Evolutionary conservation across 2,329 filamentous ascomycete species (phyloP).

Genomic region (Tothia fuscella): DNA sequence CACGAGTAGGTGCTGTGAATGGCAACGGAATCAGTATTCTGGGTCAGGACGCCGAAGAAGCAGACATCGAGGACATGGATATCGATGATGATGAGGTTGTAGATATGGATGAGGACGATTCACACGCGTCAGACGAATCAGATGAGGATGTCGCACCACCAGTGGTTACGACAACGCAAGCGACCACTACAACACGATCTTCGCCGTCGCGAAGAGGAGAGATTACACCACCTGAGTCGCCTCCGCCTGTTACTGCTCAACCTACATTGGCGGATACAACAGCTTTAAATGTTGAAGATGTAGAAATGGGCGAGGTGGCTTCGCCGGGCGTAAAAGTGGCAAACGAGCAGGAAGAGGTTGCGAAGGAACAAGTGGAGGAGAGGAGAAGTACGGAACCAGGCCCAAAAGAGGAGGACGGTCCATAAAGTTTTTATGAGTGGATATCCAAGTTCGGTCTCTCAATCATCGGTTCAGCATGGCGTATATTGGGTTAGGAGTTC

Average conservation of each 20-base stretch:
- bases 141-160: constrained; percentile 1
- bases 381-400: too few species aligned
- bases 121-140: not conserved
- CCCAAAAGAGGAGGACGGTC: too few species aligned
- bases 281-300: constrained; percentile 3
- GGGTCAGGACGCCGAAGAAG: constrained; percentile 1
- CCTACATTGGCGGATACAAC: too few species aligned
- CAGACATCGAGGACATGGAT: constrained; percentile 9
- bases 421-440: too few species aligned
- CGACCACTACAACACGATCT: not conserved
- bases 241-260: not conserved
- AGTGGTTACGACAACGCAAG: not conserved
- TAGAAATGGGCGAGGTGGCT: constrained; percentile 10
- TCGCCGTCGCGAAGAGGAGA: not conserved
- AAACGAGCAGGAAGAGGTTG: too few species aligned
- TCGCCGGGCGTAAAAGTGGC: too few species aligned
- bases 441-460: too few species aligned
- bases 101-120: constrained; percentile 7
- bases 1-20: not conserved
- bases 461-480: too few species aligned
- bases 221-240: not conserved
- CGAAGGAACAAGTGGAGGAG: too few species aligned
- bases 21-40: not conserved
- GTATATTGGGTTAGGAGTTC: too few species aligned
- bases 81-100: constrained; percentile 3